Evolutionary conservation across 768 basidiomycete genomes (phyloP), one percentile per base, ranked within the genome.

Genomic region (Leccinum incarnatum): DNA sequence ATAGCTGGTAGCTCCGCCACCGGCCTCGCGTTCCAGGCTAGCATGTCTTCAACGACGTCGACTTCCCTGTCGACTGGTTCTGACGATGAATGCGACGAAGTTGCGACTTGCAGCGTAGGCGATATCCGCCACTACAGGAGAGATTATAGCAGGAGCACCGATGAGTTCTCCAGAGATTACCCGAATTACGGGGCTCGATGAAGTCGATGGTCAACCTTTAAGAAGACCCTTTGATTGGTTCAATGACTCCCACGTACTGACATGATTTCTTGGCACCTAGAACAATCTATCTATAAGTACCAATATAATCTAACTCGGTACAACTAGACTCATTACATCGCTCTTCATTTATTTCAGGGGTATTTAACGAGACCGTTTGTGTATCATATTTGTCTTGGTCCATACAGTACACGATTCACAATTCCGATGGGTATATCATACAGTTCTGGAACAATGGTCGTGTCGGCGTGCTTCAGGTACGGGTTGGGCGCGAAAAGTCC

Each of bases 391-490:
- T 55, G 50, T 53, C 54, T 54, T 62, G 32, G 71, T 17, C 72
- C 66, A 58, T 91, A 92, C 32, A 89, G 66, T 50, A 90, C 84
- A 52, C 87, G 84, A 65, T 93, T 93, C 30, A 93, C 89, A 47
- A 91, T 69, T 12, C 88, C 88, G 53, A 91, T 84, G 4, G 93
- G 93, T 62, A 94, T 83, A 71, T 95, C 93, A 70, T 91, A 91
- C 40, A 89, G 72, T 58, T 86, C 85, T 4, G 89, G 86, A 15
- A 83, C 77, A 27, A 81, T 75, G 59, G 77, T 72, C 1, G 76
- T 67, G 54, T 78, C 70, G 2, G 82, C 78, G 42, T 83, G 76
- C 9, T 70, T 75, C 52, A 82, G 66, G 64, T 89, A 88, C 19
- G 83, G 77, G 65, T 76, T 75, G 9, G 63, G 62, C 0, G 58